These are phyloP conservation scores for Nakaseomyces nivariensis DNA, from an alignment of 1,139 yeast genomes.

Conservation along the genomic window DNA sequence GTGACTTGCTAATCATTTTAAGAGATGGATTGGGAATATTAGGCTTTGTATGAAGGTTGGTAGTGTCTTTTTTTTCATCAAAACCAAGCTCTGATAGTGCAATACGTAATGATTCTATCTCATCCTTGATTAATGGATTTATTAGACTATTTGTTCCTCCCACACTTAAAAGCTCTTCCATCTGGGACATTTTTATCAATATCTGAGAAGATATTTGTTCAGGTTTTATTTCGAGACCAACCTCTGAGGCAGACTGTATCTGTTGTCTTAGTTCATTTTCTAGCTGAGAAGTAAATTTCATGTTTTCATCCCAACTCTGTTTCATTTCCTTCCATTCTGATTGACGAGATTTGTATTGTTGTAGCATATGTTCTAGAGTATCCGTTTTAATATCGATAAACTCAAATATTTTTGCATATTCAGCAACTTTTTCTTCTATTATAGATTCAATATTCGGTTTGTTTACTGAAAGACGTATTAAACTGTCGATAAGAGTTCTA, in stretches of 20 bases:
- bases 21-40: constrained; percentile 8
- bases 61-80: neutral
- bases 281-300: neutral
- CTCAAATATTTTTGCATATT: constrained; percentile 11
- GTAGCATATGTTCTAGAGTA: neutral
- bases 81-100: neutral
- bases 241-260: neutral
- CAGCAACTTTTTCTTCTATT: constrained; percentile 9
- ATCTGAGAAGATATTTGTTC: neutral
- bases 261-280: neutral
- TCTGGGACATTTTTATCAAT: neutral
- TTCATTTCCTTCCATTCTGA: neutral
- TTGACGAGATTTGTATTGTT: neutral
- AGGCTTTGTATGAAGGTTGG: neutral
- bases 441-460: neutral
- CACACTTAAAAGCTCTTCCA: neutral
- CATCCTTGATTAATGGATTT: neutral
- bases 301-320: neutral
- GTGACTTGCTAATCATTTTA: constrained; percentile 20
- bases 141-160: neutral
- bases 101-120: neutral
- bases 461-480: neutral
- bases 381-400: constrained; percentile 12
- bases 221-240: neutral
- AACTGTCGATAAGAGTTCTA: constrained; percentile 2